A percentile compares a stretch with the other conserved stretches of the same genome.
phyloP scores from a whole-genome alignment of 129 eudicot species.

The Helianthus tuberosus region DNA sequence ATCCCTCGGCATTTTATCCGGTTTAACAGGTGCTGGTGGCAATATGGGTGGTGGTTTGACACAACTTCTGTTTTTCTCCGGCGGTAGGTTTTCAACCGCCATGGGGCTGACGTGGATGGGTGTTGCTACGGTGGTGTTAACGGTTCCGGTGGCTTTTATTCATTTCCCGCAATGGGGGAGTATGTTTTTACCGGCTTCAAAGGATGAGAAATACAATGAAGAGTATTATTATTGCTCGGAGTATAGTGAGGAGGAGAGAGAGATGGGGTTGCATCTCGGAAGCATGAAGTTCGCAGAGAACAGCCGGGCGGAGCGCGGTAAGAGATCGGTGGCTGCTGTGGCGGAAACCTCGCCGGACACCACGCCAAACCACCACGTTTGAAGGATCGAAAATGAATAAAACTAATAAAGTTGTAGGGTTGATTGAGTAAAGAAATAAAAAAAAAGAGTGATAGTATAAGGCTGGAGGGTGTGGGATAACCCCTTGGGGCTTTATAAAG shows the following conservation, averaged over 20 bases:
- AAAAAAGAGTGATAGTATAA: neutral
- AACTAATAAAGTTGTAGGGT: constrained; percentile 2
- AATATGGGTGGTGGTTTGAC: constrained; percentile 78
- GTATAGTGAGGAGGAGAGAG: constrained; percentile 56
- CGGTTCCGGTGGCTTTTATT: constrained; percentile 59
- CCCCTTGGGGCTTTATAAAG: no score
- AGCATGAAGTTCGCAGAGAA: constrained; percentile 60
- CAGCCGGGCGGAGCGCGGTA: constrained; percentile 55
- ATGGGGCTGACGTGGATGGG: constrained; percentile 70
- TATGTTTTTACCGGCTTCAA: constrained; percentile 53
- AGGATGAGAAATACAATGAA: constrained; percentile 43
- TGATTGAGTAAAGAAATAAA: neutral
- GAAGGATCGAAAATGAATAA: constrained; percentile 5
- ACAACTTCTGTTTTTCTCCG: constrained; percentile 68
- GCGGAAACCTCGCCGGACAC: constrained; percentile 28
- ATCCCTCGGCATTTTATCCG: constrained; percentile 62
- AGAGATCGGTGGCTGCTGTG: constrained; percentile 25
- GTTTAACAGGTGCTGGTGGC: constrained; percentile 78
- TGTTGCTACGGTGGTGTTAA: constrained; percentile 51
- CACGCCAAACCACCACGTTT: constrained; percentile 42
- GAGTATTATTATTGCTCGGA: constrained; percentile 55
- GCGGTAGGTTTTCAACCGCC: constrained; percentile 51
- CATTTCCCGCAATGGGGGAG: constrained; percentile 89
- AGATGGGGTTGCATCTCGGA: constrained; percentile 47
- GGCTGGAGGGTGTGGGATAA: no score